Base-by-base conservation (phyloP, 2,329 filamentous ascomycete genomes). In the Pseudogymnoascus pannorum region DNA sequence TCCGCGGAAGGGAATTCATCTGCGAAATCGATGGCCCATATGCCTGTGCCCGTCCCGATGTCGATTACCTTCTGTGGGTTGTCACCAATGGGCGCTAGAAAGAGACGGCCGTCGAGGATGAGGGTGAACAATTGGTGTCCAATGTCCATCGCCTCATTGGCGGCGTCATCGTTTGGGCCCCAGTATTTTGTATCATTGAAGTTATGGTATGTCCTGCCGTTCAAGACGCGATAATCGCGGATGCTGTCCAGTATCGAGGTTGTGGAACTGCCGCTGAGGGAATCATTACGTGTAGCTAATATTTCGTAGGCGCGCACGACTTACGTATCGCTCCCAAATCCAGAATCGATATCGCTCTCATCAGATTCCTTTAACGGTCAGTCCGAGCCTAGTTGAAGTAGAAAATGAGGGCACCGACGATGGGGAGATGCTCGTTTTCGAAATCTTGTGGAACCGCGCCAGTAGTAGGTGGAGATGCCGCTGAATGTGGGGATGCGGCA, bases 1-100 rank as follows among this genome's bases (percentile, higher is more conserved):
- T 67, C 60, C 2, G 68, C 58, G 11, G 54, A 60, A 4, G 68
- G 68, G 44, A 63, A 64, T 58, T 66, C 65, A 40, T 63, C 64
- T 36, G 48, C n/a, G 16, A 42, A 42, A 24, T 42, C 60, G 22
- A 36, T 40, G 14, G 42, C 35, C 31, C 57, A 58, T 48, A 48
- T 51, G 38, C 60, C 51, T 7, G 20, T 48, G 57, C 62, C 51
- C 8, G 61, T 61, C 5, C 59, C 59, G 11, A 59, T 60, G 24
- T 59, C 60, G 8, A 61, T 51, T 18, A 26, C 60, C 5, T 57
- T 58, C n/a, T 61, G 60, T 7, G 33, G n/a, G 8, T 58, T 57
- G 12, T 57, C 16, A 16, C 44, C 36, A 36, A 61, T 61, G 31
- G 60, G 60, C 26, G 60, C 60, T n/a, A 61, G 60, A 42, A 26